Percentiles rank a stretch among this genome's conserved stretches.
These are phyloP conservation scores for Mycena belliarum DNA, from an alignment of 768 basidiomycete species.

Conservation along the genomic window DNA sequence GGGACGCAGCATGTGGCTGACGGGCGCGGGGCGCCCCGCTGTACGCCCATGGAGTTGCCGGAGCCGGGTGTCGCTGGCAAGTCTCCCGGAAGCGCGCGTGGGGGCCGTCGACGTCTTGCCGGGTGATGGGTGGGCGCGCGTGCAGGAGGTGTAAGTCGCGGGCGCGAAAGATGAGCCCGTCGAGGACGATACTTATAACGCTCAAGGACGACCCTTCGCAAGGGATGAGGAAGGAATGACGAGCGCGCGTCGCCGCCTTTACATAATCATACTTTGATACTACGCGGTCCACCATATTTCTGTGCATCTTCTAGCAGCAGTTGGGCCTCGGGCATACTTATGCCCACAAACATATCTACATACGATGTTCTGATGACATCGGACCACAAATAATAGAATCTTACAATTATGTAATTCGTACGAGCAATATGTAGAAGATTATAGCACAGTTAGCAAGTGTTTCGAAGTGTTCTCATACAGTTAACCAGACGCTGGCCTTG, in stretches of 20 bases:
- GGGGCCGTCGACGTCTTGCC: neutral
- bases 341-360: too few species aligned
- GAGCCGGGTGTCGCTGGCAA: neutral
- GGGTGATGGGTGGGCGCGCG: conserved; percentile 4
- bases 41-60: conserved; percentile 7
- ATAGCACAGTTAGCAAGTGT: too few species aligned
- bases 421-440: too few species aligned
- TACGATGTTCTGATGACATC: too few species aligned
- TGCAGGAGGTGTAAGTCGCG: conserved; percentile 1
- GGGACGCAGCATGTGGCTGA: conserved; percentile 17
- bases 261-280: too few species aligned
- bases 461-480: conserved; percentile 6
- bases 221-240: neutral
- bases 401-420: too few species aligned
- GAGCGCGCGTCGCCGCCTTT: too few species aligned
- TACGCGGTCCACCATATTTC: too few species aligned
- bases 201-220: neutral
- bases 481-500: conserved; percentile 15
- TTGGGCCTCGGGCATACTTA: too few species aligned
- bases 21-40: conserved; percentile 11
- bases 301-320: too few species aligned
- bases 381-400: too few species aligned
- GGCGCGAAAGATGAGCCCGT: neutral
- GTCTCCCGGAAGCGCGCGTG: neutral
- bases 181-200: neutral